Percentiles rank a stretch among this genome's conserved stretches.
Evolutionary conservation across 116 monocot genomes (phyloP).

Genomic region (Posidonia oceanica): DNA sequence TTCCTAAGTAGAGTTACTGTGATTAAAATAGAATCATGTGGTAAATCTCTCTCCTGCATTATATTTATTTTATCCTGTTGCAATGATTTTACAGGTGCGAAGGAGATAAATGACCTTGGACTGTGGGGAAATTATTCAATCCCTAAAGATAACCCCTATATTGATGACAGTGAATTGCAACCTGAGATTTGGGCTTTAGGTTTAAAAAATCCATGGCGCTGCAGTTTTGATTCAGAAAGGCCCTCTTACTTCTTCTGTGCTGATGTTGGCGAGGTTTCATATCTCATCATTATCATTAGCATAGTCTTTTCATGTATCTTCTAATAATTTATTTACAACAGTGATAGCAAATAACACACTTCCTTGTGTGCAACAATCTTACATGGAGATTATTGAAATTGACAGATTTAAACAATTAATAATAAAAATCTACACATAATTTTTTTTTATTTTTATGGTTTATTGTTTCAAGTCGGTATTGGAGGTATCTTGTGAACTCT

Average conservation of each 20-base stretch:
- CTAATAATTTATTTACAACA: too few relatives aligned
- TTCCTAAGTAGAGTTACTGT: too few relatives aligned
- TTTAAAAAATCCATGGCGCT: conserved; percentile 93
- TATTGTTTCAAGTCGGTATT: too few relatives aligned
- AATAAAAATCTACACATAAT: too few relatives aligned
- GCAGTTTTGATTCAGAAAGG: conserved; percentile 85
- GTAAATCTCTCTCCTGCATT: too few relatives aligned
- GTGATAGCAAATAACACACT: too few relatives aligned
- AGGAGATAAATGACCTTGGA: conserved; percentile 35
- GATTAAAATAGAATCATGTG: too few relatives aligned
- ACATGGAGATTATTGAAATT: too few relatives aligned
- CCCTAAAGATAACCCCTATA: conserved; percentile 77
- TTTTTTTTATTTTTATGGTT: too few relatives aligned
- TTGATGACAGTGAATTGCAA: conserved; percentile 32
- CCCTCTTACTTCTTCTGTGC: conserved; percentile 82
- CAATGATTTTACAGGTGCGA: conserved; percentile 28
- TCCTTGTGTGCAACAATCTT: neutral
- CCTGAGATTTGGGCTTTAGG: conserved; percentile 88
- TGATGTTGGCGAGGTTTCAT: conserved; percentile 70
- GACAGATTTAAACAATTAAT: too few relatives aligned
- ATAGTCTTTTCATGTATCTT: neutral
- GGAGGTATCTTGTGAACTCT: too few relatives aligned
- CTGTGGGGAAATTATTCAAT: conserved; percentile 90
- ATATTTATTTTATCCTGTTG: neutral
- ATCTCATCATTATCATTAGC: neutral